Base-by-base conservation (phyloP, 2,329 filamentous ascomycete species). In the Ascochyta pisi region DNA sequence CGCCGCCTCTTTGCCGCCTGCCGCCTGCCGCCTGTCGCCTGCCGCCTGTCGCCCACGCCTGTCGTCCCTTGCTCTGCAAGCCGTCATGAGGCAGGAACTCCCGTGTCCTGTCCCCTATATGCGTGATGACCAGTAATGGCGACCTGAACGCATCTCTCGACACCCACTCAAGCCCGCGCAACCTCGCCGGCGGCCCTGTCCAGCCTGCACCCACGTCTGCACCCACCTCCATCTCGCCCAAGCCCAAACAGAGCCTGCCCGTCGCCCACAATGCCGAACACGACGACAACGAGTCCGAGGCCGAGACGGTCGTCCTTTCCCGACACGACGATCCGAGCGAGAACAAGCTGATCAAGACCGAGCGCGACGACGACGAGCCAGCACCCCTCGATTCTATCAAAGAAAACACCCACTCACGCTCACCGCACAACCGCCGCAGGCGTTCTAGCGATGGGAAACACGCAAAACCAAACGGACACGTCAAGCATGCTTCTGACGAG, bases 241-340 rank as follows among this genome's bases (percentile, higher is more conserved):
- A 61, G 6, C 29, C 60, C 29, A 63, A 61, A 31, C 57, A 62
- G 42, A 62, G 61, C 53, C 42, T 22, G 42, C 49, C 57, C 16
- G 50, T 48, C 51, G 50, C 63, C 40, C 67, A 59, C 38, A 67
- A 74, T 58, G 70, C 65, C 62, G 56, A 69, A 59, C 57, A 65
- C 51, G 73, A 77, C 55, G 76, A 74, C 49, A 76, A 76, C 61
- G 77, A 80, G 61, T 81, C 79, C 15, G 80, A 82, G 68, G 80
- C 80, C 47, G 80, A 82, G 69, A 82, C 80, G 29, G 76, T 81
- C 54, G 78, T 82, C 34, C 73, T 80, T 44, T 59, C 65, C 44
- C 73, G 77, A 29, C 74, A 78, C 58, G 76, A 80, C 63, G 71
- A 73, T 50, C 64, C 71, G 33, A 70, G 73, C 50, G 71, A 74